Evolutionary conservation across 176 grass and related monocot species (phyloP), one percentile per base, ranked within the genome.

Genomic region (Aegilops speltoides): DNA sequence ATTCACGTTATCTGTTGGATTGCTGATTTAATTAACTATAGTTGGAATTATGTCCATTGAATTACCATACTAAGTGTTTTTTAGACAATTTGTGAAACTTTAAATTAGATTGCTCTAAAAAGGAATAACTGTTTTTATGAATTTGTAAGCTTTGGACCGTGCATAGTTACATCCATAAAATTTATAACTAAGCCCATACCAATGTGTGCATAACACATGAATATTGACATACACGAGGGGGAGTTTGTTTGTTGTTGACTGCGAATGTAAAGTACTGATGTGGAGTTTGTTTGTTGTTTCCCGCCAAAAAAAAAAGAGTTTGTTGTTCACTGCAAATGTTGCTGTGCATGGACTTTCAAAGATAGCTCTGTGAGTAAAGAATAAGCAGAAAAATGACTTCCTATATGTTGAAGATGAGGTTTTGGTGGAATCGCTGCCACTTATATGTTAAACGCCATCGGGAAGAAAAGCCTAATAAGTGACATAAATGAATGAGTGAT

Each of bases 1-100:
- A 2, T 19, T 19, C 50, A 54, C 6, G 6, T 54, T 54, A 7
- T 54, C 50, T 54, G 50, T 54, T 54, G 50, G 50, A 19, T 54
- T 54, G 50, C 50, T 19, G 50, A 54, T 54, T 54, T 54, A 17
- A 7, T 54, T 54, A 54, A 19, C 50, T 54, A 54, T 19, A 19
- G 16, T 54, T 54, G 50, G 50, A 54, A 54, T 54, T 7, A 19
- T 19, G 16, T 54, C 6, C 50, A 7, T 54, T 54, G 50, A 54
- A 19, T 54, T 54, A 54, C 16, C 5, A 54, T 6, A 7, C 50
- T 54, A 54, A 54, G 16, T 54, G 50, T 54, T 19, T 19, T 54
- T 52, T 52, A 17, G 41, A 89, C 73, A 23, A 24, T 41, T 73
- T 64, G 2, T 73, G 31, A 64, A 33, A 76, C 24, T 26, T 88